Conservation (phyloP, 2,329 filamentous ascomycete genomes). For the Trichoderma sp. region DNA sequence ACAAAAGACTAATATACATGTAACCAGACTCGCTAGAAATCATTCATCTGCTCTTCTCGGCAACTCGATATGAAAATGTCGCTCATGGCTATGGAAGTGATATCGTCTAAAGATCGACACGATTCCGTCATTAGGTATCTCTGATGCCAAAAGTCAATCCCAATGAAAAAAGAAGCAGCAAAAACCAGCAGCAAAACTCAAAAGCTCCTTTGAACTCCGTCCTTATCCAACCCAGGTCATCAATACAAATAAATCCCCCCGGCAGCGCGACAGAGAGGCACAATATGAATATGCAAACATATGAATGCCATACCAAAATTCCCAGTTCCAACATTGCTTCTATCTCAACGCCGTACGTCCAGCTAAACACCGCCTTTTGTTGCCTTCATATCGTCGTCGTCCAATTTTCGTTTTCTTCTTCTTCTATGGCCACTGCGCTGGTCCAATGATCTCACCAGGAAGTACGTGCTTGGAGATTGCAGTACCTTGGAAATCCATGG, state of each 20-base stretch:
- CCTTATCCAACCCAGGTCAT: neutral
- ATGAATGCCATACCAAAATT: neutral
- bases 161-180: neutral
- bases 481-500: constrained; percentile 44
- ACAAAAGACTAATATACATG: neutral
- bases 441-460: constrained; percentile 51
- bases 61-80: neutral
- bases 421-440: constrained; percentile 42
- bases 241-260: neutral
- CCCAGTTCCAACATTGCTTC: neutral
- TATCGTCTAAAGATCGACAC: neutral
- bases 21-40: neutral
- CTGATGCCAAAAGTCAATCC: constrained; percentile 2
- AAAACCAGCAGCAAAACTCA: neutral
- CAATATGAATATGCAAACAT: neutral
- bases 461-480: constrained; percentile 45
- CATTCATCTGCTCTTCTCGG: neutral
- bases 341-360: constrained; percentile 13
- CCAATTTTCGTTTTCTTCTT: neutral
- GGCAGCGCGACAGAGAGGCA: neutral
- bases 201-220: neutral
- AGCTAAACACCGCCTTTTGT: neutral
- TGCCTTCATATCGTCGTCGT: neutral
- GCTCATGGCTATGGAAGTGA: neutral
- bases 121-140: constrained; percentile 7